Evolutionary conservation across 2,329 filamentous ascomycete species (phyloP), one percentile per base, ranked within the genome.

Genomic region (Colletotrichum sp.): DNA sequence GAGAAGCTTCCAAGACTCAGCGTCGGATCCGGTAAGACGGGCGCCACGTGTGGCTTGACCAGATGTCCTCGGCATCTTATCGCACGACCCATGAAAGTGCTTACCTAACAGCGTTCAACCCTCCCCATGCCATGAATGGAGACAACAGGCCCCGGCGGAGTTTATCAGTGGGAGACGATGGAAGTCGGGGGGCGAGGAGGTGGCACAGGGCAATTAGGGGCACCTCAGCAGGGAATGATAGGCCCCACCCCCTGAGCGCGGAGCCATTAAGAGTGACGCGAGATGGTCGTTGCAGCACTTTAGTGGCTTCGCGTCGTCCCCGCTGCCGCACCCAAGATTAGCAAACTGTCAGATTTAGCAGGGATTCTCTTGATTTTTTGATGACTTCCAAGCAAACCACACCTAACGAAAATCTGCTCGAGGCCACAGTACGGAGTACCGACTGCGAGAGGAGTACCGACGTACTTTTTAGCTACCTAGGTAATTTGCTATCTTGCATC

Each of bases 271-370:
- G 73, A 59, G 57, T 39, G 32, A 75, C 69, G 64, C 44, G 70
- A 76, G 55, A 39, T 72, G 63, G 69, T 52, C 24, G 44, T 66
- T 67, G 36, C 70, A 65, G 64, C 69, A 69, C 60, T 69, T 26
- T 64, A 76, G 70, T 73, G 71, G 74, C 30, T 44, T 76, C 59
- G 32, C 64, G 70, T 65, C 59, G 64, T 69, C 64, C 73, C 70
- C 74, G 74, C 70, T 60, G 65, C 70, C 65, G 64, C 64, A 65
- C 26, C 71, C 74, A 74, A 76, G 65, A 76, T 76, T 76, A 76
- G 59, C 74, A 73, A 65, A 69, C 64, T 76, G 65, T 34, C 74
- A 76, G 57, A 62, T 69, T 52, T 24, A 65, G 70, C 70, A 76
- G 74, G 74, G 74, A 52, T 76, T 13, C 18, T 74, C 64, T 69